phyloP scores from a whole-genome alignment of 441 rosid species.

The Brassica hybrid region DNA sequence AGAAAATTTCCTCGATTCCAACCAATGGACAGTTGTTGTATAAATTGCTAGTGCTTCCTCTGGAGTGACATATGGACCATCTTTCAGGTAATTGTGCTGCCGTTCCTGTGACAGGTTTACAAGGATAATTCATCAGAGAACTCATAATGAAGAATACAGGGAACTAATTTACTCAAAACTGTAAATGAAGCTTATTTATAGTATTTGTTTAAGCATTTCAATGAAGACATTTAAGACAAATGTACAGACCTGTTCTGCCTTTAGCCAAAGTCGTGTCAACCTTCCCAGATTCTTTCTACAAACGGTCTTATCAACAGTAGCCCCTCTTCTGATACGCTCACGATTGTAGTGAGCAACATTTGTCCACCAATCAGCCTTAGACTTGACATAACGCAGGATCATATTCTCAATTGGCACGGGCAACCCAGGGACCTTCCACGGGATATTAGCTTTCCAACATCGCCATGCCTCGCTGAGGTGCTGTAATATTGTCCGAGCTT shows the following conservation, averaged over 20 bases:
- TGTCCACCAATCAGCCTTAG: slow-evolving; percentile 99
- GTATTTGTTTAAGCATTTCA: not conserved
- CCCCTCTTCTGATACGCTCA: slow-evolving; percentile 98
- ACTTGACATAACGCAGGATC: slow-evolving; percentile 97
- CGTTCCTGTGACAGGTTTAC: slow-evolving; percentile 64
- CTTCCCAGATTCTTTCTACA: slow-evolving; percentile 97
- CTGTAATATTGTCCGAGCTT: slow-evolving; percentile 94
- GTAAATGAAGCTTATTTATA: not conserved
- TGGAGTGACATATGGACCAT: slow-evolving; percentile 98
- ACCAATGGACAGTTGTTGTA: slow-evolving; percentile 98
- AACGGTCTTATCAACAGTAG: slow-evolving; percentile 98
- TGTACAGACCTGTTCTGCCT: slow-evolving; percentile 87
- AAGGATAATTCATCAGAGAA: slow-evolving; percentile 17
- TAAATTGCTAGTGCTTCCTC: slow-evolving; percentile 99
- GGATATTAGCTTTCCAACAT: slow-evolving; percentile 99
- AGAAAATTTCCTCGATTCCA: slow-evolving; percentile 96
- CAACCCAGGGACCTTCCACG: slow-evolving; percentile 99
- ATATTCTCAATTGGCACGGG: slow-evolving; percentile 99
- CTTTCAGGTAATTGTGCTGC: slow-evolving; percentile 96
- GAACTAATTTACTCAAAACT: slow-evolving; percentile 2
- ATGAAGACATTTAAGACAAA: not conserved
- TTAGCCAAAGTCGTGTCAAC: slow-evolving; percentile 97
- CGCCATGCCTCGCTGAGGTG: slow-evolving; percentile 99
- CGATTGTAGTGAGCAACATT: slow-evolving; percentile 99
- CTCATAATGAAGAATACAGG: not conserved